Base-by-base conservation (phyloP, 352 stramenopile genomes). In the Globisporangium carolinianum region DNA sequence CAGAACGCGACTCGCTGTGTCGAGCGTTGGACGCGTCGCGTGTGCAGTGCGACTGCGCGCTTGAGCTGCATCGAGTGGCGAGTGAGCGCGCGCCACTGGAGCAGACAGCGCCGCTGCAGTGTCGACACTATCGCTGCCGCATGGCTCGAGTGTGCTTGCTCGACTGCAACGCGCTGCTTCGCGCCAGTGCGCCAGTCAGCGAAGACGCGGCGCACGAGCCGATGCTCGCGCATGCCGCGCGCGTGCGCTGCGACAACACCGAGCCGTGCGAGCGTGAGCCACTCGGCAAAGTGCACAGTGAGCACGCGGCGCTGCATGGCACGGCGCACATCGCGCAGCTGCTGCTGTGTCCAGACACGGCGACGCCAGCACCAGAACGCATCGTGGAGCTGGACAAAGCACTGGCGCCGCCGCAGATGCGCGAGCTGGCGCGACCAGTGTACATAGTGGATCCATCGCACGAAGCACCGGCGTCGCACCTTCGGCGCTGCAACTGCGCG, bases 301-400 rank as follows among this genome's bases (percentile, higher is more conserved):
- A 71, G 15, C 6, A 70, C 12, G 2, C 66, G 67, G 14, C 56
- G 17, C 7, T 73, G 54, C 0, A 76, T 60, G 5, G 62, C 75
- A 9, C 49, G 54, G 3, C 51, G 61, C 18, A 79, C 65, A 0
- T 45, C 47, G 14, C 58, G 51, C 5, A 90, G 35, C 11, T 87
- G 66, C 32, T 89, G 69, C 32, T 77, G 65, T 9, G 67, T 55
- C 75, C 81, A 86, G 5, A 87, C 55, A 24, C 71, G 71, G 2
- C 73, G 67, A 11, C 76, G 62, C 78, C 83, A 89, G 15, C 56
- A 51, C 78, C 76, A 89, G 52, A 92, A 87, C n/a, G 56, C 57
- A 57, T 89, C 65, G 52, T 91, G 73, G 39, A 84, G 68, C 1
- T 75, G 32, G 42, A 88, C 63, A 48, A 89, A 87, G 0, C 50